These are phyloP conservation scores for Dactylellina cionopaga DNA, from an alignment of 2,329 filamentous ascomycete genomes.

Conservation along the genomic window DNA sequence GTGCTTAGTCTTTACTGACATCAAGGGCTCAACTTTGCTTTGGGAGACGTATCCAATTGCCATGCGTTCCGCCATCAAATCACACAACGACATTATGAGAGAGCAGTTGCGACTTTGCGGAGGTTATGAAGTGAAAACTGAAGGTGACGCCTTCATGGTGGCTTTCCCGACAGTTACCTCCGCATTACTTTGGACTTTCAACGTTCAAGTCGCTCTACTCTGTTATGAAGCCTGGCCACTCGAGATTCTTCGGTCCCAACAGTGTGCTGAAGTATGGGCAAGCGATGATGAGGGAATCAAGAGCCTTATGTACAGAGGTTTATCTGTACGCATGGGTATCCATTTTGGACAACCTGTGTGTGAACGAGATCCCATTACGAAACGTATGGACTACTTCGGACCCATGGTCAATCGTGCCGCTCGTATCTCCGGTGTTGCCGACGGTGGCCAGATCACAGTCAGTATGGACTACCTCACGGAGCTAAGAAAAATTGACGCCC, in stretches of 20 bases:
- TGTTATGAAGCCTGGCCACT: slow-evolving; percentile 83
- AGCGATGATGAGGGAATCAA: slow-evolving; percentile 83
- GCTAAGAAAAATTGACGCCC: slow-evolving; percentile 67
- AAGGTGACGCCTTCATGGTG: slow-evolving; percentile 99
- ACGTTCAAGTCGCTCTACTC: slow-evolving; percentile 86
- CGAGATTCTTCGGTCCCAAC: slow-evolving; percentile 86
- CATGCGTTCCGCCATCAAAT: slow-evolving; percentile 95
- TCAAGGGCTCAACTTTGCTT: slow-evolving; percentile 95
- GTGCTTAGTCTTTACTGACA: slow-evolving; percentile 96
- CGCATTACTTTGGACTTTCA: slow-evolving; percentile 94
- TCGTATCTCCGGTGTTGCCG: slow-evolving; percentile 90
- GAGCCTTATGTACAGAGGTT: slow-evolving; percentile 87
- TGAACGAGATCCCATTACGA: slow-evolving; percentile 93
- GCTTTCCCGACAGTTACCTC: slow-evolving; percentile 96
- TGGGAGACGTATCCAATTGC: slow-evolving; percentile 96
- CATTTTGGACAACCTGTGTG: slow-evolving; percentile 95
- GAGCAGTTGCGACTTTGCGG: slow-evolving; percentile 91
- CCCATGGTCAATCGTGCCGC: slow-evolving; percentile 99
- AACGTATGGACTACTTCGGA: slow-evolving; percentile 99
- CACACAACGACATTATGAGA: slow-evolving; percentile 97
- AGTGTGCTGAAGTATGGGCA: slow-evolving; percentile 69
- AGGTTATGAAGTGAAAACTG: slow-evolving; percentile 98
- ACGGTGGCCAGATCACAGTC: slow-evolving; percentile 95
- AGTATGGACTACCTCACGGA: slow-evolving; percentile 97
- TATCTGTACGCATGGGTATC: slow-evolving; percentile 97